phyloP scores from a whole-genome alignment of 1,284 basidiomycete genomes.

The Pholiota adiposa region DNA sequence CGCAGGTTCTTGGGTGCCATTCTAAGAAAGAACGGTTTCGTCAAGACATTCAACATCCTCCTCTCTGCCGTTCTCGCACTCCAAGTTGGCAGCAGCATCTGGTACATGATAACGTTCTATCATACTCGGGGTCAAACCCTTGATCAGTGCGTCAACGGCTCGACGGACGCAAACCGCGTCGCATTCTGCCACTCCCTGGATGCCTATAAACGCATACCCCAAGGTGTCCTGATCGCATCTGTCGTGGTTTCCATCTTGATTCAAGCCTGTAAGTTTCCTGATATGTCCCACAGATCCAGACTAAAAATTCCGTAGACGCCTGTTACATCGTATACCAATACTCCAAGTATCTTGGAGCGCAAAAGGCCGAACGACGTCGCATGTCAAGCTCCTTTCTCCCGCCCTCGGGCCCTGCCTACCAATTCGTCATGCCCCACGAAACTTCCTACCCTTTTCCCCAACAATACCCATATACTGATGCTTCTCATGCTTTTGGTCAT shows the following conservation, averaged over 20 bases:
- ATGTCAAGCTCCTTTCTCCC: slow-evolving; percentile 20
- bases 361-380: slow-evolving; percentile 27
- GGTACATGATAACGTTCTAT: slow-evolving; percentile 35
- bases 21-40: slow-evolving; percentile 37
- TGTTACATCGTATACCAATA: slow-evolving; percentile 40
- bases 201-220: slow-evolving; percentile 28
- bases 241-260: slow-evolving; percentile 36
- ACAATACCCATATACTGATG: slow-evolving; percentile 35
- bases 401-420: slow-evolving; percentile 28
- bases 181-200: slow-evolving; percentile 32
- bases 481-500: slow-evolving; percentile 32
- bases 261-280: slow-evolving; percentile 36
- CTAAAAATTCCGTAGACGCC: slow-evolving; percentile 30
- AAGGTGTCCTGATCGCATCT: slow-evolving; percentile 32
- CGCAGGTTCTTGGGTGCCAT: slow-evolving; percentile 40
- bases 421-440: slow-evolving; percentile 30
- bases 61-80: slow-evolving; percentile 31
- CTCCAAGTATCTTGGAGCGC: slow-evolving; percentile 31
- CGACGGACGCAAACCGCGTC: slow-evolving; percentile 25
- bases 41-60: slow-evolving; percentile 34
- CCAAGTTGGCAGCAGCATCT: slow-evolving; percentile 33
- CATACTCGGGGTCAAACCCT: slow-evolving; percentile 25
- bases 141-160: slow-evolving; percentile 28
- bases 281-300: neutral
- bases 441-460: slow-evolving; percentile 27